phyloP scores from a whole-genome alignment of 176 grass and related monocot species.

The Panicum miliaceum region DNA sequence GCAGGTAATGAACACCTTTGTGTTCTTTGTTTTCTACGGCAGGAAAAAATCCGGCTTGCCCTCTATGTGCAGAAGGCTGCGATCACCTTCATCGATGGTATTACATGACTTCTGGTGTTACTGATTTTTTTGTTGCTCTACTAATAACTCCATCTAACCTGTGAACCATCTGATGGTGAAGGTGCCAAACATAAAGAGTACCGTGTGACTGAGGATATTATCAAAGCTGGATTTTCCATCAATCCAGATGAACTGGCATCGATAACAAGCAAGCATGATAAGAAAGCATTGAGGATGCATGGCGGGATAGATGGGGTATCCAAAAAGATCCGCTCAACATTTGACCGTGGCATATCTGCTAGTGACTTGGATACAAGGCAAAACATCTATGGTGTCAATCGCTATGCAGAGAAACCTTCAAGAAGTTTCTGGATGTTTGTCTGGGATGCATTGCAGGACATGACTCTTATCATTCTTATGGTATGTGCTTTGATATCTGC shows the following conservation, averaged over 20 bases:
- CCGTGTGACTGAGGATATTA: conserved; percentile 67
- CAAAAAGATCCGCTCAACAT: conserved; percentile 56
- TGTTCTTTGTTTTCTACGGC: neutral
- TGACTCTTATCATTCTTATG: conserved; percentile 90
- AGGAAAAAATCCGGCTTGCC: conserved; percentile 47
- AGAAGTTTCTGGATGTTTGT: conserved; percentile 96
- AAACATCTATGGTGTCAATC: conserved; percentile 73
- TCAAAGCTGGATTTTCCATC: conserved; percentile 72
- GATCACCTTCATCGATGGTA: conserved; percentile 73
- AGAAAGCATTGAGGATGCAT: conserved; percentile 69
- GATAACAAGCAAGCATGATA: conserved; percentile 74
- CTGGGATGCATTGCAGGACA: conserved; percentile 91
- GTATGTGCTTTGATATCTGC: conserved; percentile 86
- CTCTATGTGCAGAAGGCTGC: conserved; percentile 81
- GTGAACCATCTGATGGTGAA: conserved; percentile 28
- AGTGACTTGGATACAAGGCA: conserved; percentile 67
- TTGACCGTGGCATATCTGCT: conserved; percentile 53
- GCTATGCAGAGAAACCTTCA: conserved; percentile 76
- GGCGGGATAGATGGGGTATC: conserved; percentile 71
- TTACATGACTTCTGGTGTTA: neutral
- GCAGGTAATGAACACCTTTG: neutral
- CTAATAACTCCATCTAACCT: conserved; percentile 26
- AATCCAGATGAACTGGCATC: conserved; percentile 86
- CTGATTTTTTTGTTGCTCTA: neutral
- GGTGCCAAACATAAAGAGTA: conserved; percentile 64